Evolutionary conservation across 768 basidiomycete species (phyloP), one percentile per base, ranked within the genome.

Genomic region (Galerina marginata): DNA sequence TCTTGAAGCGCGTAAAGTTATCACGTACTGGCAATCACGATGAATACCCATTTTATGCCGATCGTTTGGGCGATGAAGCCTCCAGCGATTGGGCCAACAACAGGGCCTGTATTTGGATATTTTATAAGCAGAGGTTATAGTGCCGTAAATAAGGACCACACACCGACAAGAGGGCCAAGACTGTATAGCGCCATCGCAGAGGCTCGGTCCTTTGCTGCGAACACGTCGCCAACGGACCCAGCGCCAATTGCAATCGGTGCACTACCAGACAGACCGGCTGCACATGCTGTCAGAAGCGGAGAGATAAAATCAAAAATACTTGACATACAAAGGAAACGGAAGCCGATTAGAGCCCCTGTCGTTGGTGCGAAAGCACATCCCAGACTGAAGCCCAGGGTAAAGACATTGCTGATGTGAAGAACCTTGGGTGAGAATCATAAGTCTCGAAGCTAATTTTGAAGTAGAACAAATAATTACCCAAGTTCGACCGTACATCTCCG

Each of bases 401-500:
- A 72, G 5, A 91, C 37, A 60, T 90, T 91, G 14, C 77, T 75
- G 23, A 90, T 80, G 67, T 92, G 89, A 42, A 91, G 74, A 25
- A 91, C 79, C 87, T 88, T 56, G 20, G 20, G 20, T 20, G 7
- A 45, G 4, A 26, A 45, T n/a, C 2, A n/a, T 23, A n/a, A 6
- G 44, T 2, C 33, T 10, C 36, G 11, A 16, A 14, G n/a, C 40
- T n/a, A 36, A 6, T 29, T 15, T 5, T 38, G 48, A 45, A 37
- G 20, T 20, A 20, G 33, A 51, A 38, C 20, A 9, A 42, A 49
- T 6, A 57, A 77, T 29, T 68, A 89, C 88, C 88, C 88, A 90
- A 67, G 76, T 81, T 25, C 90, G 83, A 1, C 89, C 89, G 66
- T 87, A 90, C 72, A 91, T 86, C 71, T 91, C 90, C 0, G 89